Evolutionary conservation across 108 stramenopile genomes (phyloP).

Genomic region (Fragilaria crotonensis): DNA sequence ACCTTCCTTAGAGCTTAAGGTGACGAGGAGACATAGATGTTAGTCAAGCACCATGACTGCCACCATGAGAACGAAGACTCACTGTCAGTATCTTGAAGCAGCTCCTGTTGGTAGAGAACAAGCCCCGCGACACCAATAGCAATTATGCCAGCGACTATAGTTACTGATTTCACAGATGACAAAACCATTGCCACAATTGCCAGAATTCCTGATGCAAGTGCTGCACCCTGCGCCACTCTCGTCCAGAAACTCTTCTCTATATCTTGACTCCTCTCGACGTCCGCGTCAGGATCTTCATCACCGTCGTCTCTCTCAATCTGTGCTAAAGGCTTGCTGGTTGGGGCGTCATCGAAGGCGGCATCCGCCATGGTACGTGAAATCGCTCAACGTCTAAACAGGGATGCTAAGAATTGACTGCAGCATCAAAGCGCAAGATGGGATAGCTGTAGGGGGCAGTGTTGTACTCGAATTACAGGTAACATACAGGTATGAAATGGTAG

Average conservation of each 20-base stretch:
- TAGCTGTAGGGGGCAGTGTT: too few relatives aligned
- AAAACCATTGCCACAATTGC: not conserved
- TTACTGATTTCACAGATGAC: not conserved
- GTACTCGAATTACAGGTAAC: too few relatives aligned
- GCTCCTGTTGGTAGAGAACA: not conserved
- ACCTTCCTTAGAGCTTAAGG: not conserved
- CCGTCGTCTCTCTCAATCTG: not conserved
- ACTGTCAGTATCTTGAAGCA: constrained; percentile 4
- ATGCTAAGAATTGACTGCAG: too few relatives aligned
- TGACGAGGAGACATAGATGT: not conserved
- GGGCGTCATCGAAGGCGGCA: too few relatives aligned
- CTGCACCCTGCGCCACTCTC: not conserved
- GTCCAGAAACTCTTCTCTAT: not conserved
- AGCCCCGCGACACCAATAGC: not conserved
- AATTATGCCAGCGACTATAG: not conserved
- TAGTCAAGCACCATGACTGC: not conserved
- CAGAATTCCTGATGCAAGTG: not conserved
- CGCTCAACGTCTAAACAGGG: too few relatives aligned
- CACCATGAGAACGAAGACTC: not conserved
- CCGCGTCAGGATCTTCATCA: not conserved
- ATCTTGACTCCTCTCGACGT: not conserved
- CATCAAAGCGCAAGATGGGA: too few relatives aligned
- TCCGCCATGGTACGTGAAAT: too few relatives aligned
- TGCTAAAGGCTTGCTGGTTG: too few relatives aligned
- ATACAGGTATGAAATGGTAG: too few relatives aligned